A percentile compares a stretch with the other conserved stretches of the same genome.
These are phyloP conservation scores for Lactarius sp. DNA, from an alignment of 768 basidiomycete species.

Conservation along the genomic window DNA sequence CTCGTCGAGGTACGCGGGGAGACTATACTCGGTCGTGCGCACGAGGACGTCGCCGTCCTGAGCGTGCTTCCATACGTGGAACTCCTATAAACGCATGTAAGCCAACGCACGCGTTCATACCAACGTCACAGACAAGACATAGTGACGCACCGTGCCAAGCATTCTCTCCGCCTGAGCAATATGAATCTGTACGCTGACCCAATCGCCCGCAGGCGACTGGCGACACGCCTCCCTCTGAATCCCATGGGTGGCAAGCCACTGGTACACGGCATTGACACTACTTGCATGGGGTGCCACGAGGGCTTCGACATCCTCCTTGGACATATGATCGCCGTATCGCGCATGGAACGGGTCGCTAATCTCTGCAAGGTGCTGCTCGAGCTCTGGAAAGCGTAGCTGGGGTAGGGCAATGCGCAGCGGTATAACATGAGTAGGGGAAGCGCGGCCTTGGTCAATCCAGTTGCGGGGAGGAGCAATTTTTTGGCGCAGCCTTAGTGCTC, in stretches of 20 bases:
- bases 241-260: constrained; percentile 51
- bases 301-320: constrained; percentile 54
- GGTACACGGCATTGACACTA: constrained; percentile 44
- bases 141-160: constrained; percentile 46
- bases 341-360: constrained; percentile 28
- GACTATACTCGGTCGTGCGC: constrained; percentile 56
- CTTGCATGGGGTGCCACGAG: constrained; percentile 51
- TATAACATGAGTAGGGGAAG: constrained; percentile 45
- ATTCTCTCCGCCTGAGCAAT: constrained; percentile 54
- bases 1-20: constrained; percentile 47
- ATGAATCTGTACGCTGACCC: constrained; percentile 51
- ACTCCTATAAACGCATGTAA: constrained; percentile 38
- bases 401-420: constrained; percentile 40
- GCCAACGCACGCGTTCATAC: not conserved
- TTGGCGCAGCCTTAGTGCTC: constrained; percentile 41
- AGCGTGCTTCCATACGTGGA: constrained; percentile 50
- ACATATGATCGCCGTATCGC: constrained; percentile 36
- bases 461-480: constrained; percentile 41
- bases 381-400: constrained; percentile 26
- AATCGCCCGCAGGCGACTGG: constrained; percentile 57
- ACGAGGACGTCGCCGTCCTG: constrained; percentile 48
- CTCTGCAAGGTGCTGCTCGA: constrained; percentile 29
- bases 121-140: not conserved
- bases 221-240: constrained; percentile 43
- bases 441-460: constrained; percentile 42